Evolutionary conservation across 2,329 filamentous ascomycete species (phyloP), one percentile per base, ranked within the genome.

Genomic region (Cercospora citrullina): DNA sequence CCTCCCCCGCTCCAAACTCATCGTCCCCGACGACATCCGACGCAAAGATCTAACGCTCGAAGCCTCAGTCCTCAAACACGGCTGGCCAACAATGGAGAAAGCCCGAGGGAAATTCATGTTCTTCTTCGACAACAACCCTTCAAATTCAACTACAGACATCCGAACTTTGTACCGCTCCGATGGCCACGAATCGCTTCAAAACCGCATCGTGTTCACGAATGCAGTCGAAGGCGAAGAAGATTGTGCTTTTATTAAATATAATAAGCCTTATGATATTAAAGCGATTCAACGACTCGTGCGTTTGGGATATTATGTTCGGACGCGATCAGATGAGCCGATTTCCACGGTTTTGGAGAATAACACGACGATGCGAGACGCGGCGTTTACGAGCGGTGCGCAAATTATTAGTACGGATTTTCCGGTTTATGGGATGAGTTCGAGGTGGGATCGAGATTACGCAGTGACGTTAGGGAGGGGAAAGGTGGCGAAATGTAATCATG

Each of bases 381-480:
- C 83, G 1, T 80, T 84, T 48, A 67, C 76, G 57, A 84, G 82
- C 57, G 84, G 83, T 6, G 84, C 84, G 28, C 84, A 85, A 70
- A 77, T 85, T 65, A 81, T 85, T 1, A 83, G 80, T 33, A 85
- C 83, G 0, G 84, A 85, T 70, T 85, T 80, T 64, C 83, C 83
- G 6, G 77, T 72, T 1, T 82, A 81, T 69, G 83, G 84, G 0
- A 81, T 83, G 82, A 80, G 79, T 55, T 77, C 79, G 57, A 76
- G 83, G 30, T 85, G 81, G 79, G 79, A 79, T 18, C 81, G 81
- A 69, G 83, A 85, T 67, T 85, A 84, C 71, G 81, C 76, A 4
- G 80, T 76, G n/a, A 72, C 72, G 63, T 65, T 80, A 26, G 72
- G 74, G 21, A 72, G 68, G 1, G 74, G 73, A 4, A 72, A 69